A percentile compares a stretch with the other conserved stretches of the same genome.
Evolutionary conservation across 805 yeast genomes (phyloP).

Genomic region (Kuraishia floccosa): DNA sequence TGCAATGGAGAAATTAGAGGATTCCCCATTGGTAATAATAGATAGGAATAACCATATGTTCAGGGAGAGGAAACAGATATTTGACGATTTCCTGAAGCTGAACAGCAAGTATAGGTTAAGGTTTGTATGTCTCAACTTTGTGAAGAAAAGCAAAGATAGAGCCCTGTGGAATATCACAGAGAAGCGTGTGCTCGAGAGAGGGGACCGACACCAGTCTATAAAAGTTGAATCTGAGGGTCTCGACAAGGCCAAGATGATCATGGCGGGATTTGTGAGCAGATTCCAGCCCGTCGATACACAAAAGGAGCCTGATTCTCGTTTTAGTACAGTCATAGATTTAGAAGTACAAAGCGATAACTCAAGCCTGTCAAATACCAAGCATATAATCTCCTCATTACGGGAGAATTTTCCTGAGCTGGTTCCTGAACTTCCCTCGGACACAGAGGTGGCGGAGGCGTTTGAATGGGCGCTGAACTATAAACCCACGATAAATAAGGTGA

Average conservation of each 20-base stretch:
- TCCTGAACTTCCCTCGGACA: constrained; percentile 26
- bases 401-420: constrained; percentile 30
- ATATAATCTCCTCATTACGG: background rate
- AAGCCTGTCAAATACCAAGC: constrained; percentile 17
- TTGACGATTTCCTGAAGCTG: constrained; percentile 35
- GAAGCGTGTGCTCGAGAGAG: constrained; percentile 53
- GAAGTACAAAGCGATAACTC: constrained; percentile 28
- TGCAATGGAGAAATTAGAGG: constrained; percentile 29
- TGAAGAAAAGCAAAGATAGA: constrained; percentile 19
- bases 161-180: constrained; percentile 41
- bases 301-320: constrained; percentile 48
- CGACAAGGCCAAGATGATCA: constrained; percentile 42
- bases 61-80: constrained; percentile 58
- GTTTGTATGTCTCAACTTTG: constrained; percentile 61
- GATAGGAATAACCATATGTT: constrained; percentile 78
- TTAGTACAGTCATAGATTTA: constrained; percentile 57
- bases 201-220: constrained; percentile 84
- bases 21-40: constrained; percentile 43
- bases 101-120: constrained; percentile 34
- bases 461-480: constrained; percentile 37
- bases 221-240: constrained; percentile 36
- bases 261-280: constrained; percentile 63
- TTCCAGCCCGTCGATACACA: constrained; percentile 46
- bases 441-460: constrained; percentile 34
- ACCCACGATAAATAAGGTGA: constrained; percentile 34